A percentile compares a stretch with the other conserved stretches of the same genome.
Evolutionary conservation across 176 grass and related monocot species (phyloP).

Genomic region (Oryza australiensis): DNA sequence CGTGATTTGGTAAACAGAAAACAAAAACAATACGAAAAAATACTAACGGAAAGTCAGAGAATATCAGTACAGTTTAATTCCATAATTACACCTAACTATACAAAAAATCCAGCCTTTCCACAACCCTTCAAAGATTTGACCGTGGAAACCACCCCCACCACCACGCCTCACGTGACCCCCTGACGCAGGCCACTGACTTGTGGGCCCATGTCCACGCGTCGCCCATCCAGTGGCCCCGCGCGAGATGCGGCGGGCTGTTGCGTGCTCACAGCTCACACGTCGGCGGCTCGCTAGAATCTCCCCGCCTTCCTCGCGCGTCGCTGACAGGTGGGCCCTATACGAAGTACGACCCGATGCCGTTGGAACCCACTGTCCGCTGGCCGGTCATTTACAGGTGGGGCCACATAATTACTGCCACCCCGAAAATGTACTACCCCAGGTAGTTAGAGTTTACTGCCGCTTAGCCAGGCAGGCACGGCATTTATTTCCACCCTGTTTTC

Average conservation of each 20-base stretch:
- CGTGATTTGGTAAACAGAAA: not conserved
- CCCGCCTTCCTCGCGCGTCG: not conserved
- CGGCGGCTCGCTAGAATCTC: slow-evolving; percentile 30
- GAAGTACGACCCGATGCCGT: not conserved
- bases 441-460: slow-evolving; percentile 19
- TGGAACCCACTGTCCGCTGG: not conserved
- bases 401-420: slow-evolving; percentile 19
- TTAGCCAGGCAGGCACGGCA: not conserved
- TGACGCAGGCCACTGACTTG: not conserved
- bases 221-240: not conserved
- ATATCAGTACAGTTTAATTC: not conserved
- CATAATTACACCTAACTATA: slow-evolving; percentile 5
- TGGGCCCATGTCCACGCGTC: not conserved
- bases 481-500: slow-evolving; percentile 4
- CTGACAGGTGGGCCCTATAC: not conserved
- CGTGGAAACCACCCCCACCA: not conserved
- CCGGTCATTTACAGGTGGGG: slow-evolving; percentile 22
- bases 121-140: slow-evolving; percentile 28
- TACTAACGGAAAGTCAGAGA: not conserved
- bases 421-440: slow-evolving; percentile 3
- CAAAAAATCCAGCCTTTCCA: not conserved
- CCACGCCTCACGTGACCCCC: slow-evolving; percentile 7
- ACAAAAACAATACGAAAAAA: not conserved
- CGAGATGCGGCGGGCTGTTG: not conserved
- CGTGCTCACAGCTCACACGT: not conserved